Evolutionary conservation across 1,139 yeast species (phyloP).

Genomic region (Debaryomyces subglobosus): DNA sequence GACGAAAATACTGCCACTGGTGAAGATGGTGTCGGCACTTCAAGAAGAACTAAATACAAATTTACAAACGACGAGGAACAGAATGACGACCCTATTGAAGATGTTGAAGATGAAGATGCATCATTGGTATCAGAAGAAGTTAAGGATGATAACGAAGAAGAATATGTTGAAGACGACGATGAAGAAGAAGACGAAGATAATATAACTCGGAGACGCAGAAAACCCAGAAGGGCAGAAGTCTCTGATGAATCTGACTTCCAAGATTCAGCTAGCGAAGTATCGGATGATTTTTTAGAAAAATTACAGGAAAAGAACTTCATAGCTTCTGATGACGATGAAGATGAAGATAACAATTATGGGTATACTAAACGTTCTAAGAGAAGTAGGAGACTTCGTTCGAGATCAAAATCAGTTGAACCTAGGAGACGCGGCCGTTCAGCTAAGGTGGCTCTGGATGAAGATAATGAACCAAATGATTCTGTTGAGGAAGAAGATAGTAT

Average conservation of each 20-base stretch:
- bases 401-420: conserved; percentile 30
- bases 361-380: conserved; percentile 25
- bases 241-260: conserved; percentile 29
- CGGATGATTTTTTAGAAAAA: conserved; percentile 33
- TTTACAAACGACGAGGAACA: conserved; percentile 20
- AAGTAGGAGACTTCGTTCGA: conserved; percentile 26
- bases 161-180: conserved; percentile 29
- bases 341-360: conserved; percentile 26
- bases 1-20: conserved; percentile 12
- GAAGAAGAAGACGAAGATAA: conserved; percentile 34
- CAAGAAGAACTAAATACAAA: conserved; percentile 5
- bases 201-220: conserved; percentile 17
- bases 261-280: conserved; percentile 34
- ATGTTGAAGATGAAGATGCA: conserved; percentile 12
- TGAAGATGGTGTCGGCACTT: conserved; percentile 11
- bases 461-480: conserved; percentile 28
- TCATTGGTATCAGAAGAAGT: conserved; percentile 12
- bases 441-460: conserved; percentile 18
- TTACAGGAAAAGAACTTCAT: conserved; percentile 38
- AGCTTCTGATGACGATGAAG: conserved; percentile 40
- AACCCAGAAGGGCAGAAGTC: conserved; percentile 20
- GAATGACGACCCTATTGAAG: conserved; percentile 15
- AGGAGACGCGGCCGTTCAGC: conserved; percentile 20
- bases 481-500: conserved; percentile 41
- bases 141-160: conserved; percentile 19